These are phyloP conservation scores for Pleurozium schreberi DNA, from an alignment of 225 moss, liverwort and hornwort species.

Conservation along the genomic window DNA sequence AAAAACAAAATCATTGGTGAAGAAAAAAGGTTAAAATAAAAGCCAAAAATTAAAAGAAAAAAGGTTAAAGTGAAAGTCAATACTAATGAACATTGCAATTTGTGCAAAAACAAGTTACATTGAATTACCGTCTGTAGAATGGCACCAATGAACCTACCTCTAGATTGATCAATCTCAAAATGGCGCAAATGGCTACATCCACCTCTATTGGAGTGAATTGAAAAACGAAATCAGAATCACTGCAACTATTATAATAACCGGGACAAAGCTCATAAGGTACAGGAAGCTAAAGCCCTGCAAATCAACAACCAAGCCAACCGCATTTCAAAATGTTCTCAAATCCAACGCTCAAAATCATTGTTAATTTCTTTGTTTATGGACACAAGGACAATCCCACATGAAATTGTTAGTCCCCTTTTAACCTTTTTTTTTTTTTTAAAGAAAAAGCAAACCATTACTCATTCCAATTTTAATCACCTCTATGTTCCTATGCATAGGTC, in stretches of 20 bases:
- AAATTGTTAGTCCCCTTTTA: not conserved
- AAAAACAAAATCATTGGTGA: too few species aligned
- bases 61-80: not conserved
- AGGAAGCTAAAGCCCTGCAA: slow-evolving; percentile 96
- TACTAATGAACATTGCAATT: not conserved
- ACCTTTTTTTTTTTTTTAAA: too few species aligned
- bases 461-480: not conserved
- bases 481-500: too few species aligned
- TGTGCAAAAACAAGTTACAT: not conserved
- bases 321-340: not conserved
- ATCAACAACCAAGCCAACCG: not conserved
- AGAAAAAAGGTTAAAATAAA: too few species aligned
- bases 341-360: not conserved
- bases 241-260: slow-evolving; percentile 66
- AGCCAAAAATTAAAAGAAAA: not conserved
- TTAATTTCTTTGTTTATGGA: not conserved
- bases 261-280: slow-evolving; percentile 80
- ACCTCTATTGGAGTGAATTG: slow-evolving; percentile 75
- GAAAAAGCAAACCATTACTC: not conserved
- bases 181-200: not conserved
- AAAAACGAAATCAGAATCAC: slow-evolving; percentile 80
- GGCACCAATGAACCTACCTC: not conserved
- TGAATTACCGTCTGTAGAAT: not conserved
- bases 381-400: not conserved
- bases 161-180: slow-evolving; percentile 2